Base-by-base conservation (phyloP, 306 rosid species). In the Glycyrrhiza uralensis region DNA sequence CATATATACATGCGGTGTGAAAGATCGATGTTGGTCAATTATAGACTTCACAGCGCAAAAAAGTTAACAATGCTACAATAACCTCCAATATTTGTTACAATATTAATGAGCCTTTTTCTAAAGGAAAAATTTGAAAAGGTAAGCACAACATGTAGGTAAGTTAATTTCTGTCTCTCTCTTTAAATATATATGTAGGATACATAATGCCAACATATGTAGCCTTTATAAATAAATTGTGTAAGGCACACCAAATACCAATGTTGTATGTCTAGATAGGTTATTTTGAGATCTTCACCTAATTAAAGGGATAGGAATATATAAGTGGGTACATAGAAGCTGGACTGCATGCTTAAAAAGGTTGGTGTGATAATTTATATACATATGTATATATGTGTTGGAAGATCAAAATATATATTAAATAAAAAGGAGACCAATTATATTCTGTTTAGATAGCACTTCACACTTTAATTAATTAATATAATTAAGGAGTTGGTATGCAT, bases 301-400 rank as follows among this genome's bases (percentile, higher is more conserved):
- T 47, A 65, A 18, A 76, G 58, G 29, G 56, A 66, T 8, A 12
- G 6, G 38, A 18, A 38, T 26, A 29, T 28, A 44, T n/a, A 47
- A 62, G 72, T 71, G 14, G 82, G 74, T 72, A 56, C 66, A 79
- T 66, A 33, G 76, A 59, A 71, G 11, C 5, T 62, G n/a, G 30
- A 69, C 57, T 62, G 70, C 81, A 80, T 76, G 78, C 71, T 38
- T 76, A 39, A 55, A 80, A 75, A 80, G 77, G 58, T 54, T 15
- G 56, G 28, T 52, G 46, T 62, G 50, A 36, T 3, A n/a, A 26
- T 30, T n/a, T 51, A 69, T 15, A 60, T n/a, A n/a, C n/a, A n/a
- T 23, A 52, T 50, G 15, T 45, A 33, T 10, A 63, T 49, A 32
- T n/a, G n/a, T n/a, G n/a, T 20, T 61, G 58, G 36, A 32, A n/a